Conservation (phyloP, 192 early-diverging fungal species). For the Coemansia sp. region DNA sequence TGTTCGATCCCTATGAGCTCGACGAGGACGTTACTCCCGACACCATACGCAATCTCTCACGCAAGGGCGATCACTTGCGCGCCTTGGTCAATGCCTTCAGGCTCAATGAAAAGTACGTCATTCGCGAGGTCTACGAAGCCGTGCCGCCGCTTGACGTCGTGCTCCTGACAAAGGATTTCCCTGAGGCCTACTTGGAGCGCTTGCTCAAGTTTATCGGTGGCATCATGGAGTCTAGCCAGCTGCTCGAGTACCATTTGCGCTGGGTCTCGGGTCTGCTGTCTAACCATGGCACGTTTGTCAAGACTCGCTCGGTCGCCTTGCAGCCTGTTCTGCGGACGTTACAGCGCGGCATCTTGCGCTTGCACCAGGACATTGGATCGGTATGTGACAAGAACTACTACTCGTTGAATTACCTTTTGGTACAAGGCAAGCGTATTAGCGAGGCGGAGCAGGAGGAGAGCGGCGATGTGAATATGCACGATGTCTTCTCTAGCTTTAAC, state of each 20-base stretch:
- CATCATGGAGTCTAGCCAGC: conserved; percentile 78
- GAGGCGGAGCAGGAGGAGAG: conserved; percentile 26
- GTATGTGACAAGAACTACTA: conserved; percentile 56
- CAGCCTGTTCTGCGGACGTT: conserved; percentile 78
- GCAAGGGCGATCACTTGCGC: conserved; percentile 77
- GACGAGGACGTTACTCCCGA: conserved; percentile 96
- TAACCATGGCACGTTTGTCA: conserved; percentile 76
- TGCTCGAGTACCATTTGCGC: conserved; percentile 84
- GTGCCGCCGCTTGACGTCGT: conserved; percentile 78
- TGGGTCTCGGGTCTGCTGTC: conserved; percentile 80
- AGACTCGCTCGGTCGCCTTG: conserved; percentile 63
- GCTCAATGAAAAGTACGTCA: conserved; percentile 82
- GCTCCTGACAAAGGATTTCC: conserved; percentile 78
- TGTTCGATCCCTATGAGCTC: conserved; percentile 98
- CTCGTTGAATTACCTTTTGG: conserved; percentile 38
- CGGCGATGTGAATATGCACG: conserved; percentile 34
- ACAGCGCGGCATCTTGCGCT: conserved; percentile 67
- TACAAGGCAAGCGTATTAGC: conserved; percentile 39
- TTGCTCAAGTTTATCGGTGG: conserved; percentile 82
- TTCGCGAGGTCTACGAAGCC: conserved; percentile 75
- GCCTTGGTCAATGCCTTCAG: conserved; percentile 93
- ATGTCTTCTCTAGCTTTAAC: conserved; percentile 33
- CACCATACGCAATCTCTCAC: conserved; percentile 73
- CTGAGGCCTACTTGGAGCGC: conserved; percentile 82
- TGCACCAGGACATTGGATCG: conserved; percentile 56